A percentile compares a stretch with the other conserved stretches of the same genome.
Evolutionary conservation across 2,329 filamentous ascomycete genomes (phyloP).

Genomic region (Fusarium xyrophilum): DNA sequence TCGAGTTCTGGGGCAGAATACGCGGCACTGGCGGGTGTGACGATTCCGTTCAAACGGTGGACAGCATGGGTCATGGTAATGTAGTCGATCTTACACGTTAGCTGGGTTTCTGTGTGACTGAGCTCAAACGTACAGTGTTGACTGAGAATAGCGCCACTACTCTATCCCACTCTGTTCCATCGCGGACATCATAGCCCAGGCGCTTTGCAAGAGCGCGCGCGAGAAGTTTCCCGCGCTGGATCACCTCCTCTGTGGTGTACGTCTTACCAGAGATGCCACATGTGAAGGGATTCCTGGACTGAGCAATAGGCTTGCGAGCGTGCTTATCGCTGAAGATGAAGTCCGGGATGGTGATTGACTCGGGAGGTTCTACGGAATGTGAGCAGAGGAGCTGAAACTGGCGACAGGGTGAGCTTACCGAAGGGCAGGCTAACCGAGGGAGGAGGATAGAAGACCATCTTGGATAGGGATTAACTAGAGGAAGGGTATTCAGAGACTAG

Average conservation of each 20-base stretch:
- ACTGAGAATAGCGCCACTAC: slow-evolving; percentile 78
- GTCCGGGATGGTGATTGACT: slow-evolving; percentile 75
- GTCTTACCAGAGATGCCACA: slow-evolving; percentile 76
- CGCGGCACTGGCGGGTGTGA: slow-evolving; percentile 76
- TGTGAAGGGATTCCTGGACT: slow-evolving; percentile 74
- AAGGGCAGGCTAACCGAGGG: slow-evolving; percentile 65
- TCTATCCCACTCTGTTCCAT: slow-evolving; percentile 81
- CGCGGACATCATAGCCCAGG: slow-evolving; percentile 72
- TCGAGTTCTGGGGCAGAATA: slow-evolving; percentile 74
- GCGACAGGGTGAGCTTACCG: slow-evolving; percentile 47
- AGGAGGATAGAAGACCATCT: slow-evolving; percentile 66
- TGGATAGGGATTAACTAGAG: not conserved
- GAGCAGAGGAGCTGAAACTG: slow-evolving; percentile 2
- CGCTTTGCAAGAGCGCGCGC: slow-evolving; percentile 73
- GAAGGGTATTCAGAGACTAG: not conserved
- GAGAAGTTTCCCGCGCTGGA: slow-evolving; percentile 69
- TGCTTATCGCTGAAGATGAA: slow-evolving; percentile 79
- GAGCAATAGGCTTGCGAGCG: slow-evolving; percentile 68
- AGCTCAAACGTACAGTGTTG: slow-evolving; percentile 68
- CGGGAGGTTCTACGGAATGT: slow-evolving; percentile 63
- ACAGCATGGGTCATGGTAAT: slow-evolving; percentile 75
- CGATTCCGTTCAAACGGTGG: slow-evolving; percentile 76
- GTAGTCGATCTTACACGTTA: slow-evolving; percentile 69
- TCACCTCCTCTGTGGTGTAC: slow-evolving; percentile 68
- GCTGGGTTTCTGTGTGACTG: not conserved